Evolutionary conservation across 2,329 filamentous ascomycete genomes (phyloP).

Genomic region (Calonectria henricotiae): DNA sequence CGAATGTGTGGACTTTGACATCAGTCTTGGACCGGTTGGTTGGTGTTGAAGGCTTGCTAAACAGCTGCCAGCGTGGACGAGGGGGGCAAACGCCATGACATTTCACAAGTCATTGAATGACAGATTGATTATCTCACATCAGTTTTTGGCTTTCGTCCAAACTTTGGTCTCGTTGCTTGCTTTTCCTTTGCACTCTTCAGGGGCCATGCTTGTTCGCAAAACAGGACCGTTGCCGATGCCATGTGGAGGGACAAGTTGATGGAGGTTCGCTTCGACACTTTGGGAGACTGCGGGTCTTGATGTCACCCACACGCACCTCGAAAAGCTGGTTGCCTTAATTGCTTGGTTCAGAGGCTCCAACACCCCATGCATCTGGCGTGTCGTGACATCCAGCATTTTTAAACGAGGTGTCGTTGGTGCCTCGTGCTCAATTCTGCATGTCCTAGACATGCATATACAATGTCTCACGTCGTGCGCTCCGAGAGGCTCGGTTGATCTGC

Average conservation of each 20-base stretch:
- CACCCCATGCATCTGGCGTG: constrained; percentile 22
- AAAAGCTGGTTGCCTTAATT: constrained; percentile 31
- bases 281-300: constrained; percentile 36
- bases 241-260: constrained; percentile 26
- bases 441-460: constrained; percentile 57
- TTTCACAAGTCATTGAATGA: constrained; percentile 36
- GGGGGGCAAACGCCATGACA: constrained; percentile 20
- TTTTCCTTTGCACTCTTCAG: constrained; percentile 23
- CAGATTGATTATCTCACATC: constrained; percentile 43
- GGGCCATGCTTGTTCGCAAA: constrained; percentile 40
- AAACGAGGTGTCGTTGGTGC: constrained; percentile 46
- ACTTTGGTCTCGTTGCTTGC: constrained; percentile 12
- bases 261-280: constrained; percentile 37
- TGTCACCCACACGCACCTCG: constrained; percentile 36
- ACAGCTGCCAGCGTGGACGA: not conserved
- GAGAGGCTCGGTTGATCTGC: constrained; percentile 54
- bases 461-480: constrained; percentile 59
- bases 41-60: constrained; percentile 25
- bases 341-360: constrained; percentile 26
- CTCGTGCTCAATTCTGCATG: constrained; percentile 52
- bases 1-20: constrained; percentile 36
- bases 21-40: constrained; percentile 30
- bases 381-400: constrained; percentile 37
- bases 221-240: constrained; percentile 34
- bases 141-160: constrained; percentile 18